Percentiles rank a stretch among this genome's conserved stretches.
These are phyloP conservation scores for Xylaria sp. DNA, from an alignment of 2,329 filamentous ascomycete species.

Conservation along the genomic window DNA sequence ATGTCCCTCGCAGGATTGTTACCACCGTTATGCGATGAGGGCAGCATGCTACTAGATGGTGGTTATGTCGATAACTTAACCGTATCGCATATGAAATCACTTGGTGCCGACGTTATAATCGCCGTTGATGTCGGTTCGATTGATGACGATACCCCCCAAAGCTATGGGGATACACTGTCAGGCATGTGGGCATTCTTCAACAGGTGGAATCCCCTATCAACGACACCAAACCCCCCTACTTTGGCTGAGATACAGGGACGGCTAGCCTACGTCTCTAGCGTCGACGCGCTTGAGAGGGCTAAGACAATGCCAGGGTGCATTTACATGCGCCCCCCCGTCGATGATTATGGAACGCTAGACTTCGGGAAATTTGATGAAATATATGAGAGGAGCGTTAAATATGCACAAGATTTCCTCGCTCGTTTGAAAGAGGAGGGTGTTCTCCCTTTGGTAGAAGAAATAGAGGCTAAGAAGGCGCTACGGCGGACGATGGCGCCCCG, in stretches of 20 bases:
- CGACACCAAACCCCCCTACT: conserved; percentile 88
- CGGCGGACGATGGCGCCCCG: conserved; percentile 80
- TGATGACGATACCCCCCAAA: conserved; percentile 89
- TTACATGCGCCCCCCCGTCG: conserved; percentile 96
- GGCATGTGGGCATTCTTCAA: conserved; percentile 95
- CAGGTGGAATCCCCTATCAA: conserved; percentile 94
- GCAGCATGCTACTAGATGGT: conserved; percentile 93
- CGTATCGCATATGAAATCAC: conserved; percentile 93
- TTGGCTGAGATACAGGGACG: conserved; percentile 94
- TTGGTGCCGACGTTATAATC: conserved; percentile 93
- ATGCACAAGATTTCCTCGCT: conserved; percentile 79
- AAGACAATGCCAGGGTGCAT: conserved; percentile 90
- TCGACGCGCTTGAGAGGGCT: conserved; percentile 91
- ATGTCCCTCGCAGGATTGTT: conserved; percentile 95
- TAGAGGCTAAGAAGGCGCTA: conserved; percentile 76
- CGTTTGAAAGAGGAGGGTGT: conserved; percentile 79
- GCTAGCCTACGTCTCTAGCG: conserved; percentile 91
- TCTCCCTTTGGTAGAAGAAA: conserved; percentile 72
- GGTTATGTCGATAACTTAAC: conserved; percentile 98
- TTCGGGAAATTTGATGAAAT: conserved; percentile 99
- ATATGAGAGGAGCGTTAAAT: conserved; percentile 85
- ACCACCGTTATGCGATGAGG: conserved; percentile 94
- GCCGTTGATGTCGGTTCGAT: conserved; percentile 92
- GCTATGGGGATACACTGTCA: conserved; percentile 91
- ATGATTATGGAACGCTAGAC: conserved; percentile 90